Evolutionary conservation across 768 basidiomycete genomes (phyloP).

Genomic region (Glaciozyma antarctica): DNA sequence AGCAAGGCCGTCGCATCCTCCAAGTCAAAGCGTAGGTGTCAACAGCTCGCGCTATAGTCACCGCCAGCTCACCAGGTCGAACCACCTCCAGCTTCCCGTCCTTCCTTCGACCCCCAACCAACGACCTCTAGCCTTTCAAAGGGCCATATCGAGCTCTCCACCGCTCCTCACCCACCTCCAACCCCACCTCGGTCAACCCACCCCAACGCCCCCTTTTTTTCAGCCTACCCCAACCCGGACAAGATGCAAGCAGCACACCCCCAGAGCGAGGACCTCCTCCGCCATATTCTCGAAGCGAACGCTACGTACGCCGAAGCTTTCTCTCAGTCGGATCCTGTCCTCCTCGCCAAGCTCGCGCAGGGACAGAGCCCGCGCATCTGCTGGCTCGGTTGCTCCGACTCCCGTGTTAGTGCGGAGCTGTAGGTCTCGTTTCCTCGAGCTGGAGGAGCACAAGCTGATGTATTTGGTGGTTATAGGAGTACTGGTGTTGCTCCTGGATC

Average conservation of each 20-base stretch:
- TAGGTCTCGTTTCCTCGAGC: neutral
- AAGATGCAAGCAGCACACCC: neutral
- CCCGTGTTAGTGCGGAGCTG: slow-evolving; percentile 33
- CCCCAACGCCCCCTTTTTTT: neutral
- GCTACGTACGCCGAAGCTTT: slow-evolving; percentile 26
- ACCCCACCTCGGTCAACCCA: neutral
- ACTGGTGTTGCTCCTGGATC: slow-evolving; percentile 35
- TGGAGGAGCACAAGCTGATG: no score
- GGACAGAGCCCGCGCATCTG: slow-evolving; percentile 32
- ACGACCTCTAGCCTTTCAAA: no score
- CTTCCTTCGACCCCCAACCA: no score
- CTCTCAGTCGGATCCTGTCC: slow-evolving; percentile 18
- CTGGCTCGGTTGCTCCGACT: slow-evolving; percentile 35
- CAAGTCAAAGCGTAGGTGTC: no score
- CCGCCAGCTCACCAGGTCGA: no score
- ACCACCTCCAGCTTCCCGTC: no score
- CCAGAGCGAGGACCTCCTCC: neutral
- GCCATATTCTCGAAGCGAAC: slow-evolving; percentile 2
- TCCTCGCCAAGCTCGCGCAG: slow-evolving; percentile 28
- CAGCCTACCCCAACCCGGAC: neutral
- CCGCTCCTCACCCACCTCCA: no score
- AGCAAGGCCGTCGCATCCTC: no score
- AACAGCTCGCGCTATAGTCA: no score
- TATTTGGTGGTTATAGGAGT: slow-evolving; percentile 4
- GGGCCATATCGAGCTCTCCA: no score